phyloP scores from a whole-genome alignment of 805 yeast species.

The Debaryomyces maramus region DNA sequence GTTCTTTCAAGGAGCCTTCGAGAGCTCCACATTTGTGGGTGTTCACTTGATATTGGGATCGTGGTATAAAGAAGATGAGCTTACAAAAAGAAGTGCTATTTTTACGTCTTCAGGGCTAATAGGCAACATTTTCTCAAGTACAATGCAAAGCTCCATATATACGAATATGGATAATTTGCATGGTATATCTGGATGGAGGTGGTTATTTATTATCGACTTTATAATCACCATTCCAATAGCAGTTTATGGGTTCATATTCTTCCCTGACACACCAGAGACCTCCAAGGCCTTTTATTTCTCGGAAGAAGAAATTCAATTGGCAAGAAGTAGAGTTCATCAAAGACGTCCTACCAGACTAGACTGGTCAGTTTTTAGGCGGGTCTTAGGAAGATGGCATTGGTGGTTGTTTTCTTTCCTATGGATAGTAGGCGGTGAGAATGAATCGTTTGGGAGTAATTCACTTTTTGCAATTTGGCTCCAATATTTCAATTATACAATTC shows the following conservation, averaged over 20 bases:
- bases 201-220: slow-evolving; percentile 68
- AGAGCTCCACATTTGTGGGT: slow-evolving; percentile 56
- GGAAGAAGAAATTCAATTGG: slow-evolving; percentile 25
- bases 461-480: slow-evolving; percentile 34
- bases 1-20: slow-evolving; percentile 62
- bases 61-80: slow-evolving; percentile 51
- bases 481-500: slow-evolving; percentile 27
- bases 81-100: slow-evolving; percentile 52
- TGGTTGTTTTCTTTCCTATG: slow-evolving; percentile 35
- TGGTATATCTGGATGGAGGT: slow-evolving; percentile 65
- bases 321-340: slow-evolving; percentile 34
- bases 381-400: slow-evolving; percentile 38
- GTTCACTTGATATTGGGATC: slow-evolving; percentile 54
- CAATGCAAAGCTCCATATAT: slow-evolving; percentile 58
- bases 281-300: slow-evolving; percentile 25
- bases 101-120: slow-evolving; percentile 55
- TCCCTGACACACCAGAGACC: slow-evolving; percentile 60
- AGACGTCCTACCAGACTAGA: slow-evolving; percentile 24
- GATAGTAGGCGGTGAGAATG: slow-evolving; percentile 40
- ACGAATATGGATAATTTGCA: slow-evolving; percentile 43
- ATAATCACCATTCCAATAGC: slow-evolving; percentile 58
- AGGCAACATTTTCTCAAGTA: slow-evolving; percentile 55
- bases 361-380: slow-evolving; percentile 43
- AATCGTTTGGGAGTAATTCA: slow-evolving; percentile 33
- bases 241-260: slow-evolving; percentile 53